A percentile compares a stretch with the other conserved stretches of the same genome.
Evolutionary conservation across 495 filamentous ascomycete genomes (phyloP).

Genomic region (Bacidia gigantensis): DNA sequence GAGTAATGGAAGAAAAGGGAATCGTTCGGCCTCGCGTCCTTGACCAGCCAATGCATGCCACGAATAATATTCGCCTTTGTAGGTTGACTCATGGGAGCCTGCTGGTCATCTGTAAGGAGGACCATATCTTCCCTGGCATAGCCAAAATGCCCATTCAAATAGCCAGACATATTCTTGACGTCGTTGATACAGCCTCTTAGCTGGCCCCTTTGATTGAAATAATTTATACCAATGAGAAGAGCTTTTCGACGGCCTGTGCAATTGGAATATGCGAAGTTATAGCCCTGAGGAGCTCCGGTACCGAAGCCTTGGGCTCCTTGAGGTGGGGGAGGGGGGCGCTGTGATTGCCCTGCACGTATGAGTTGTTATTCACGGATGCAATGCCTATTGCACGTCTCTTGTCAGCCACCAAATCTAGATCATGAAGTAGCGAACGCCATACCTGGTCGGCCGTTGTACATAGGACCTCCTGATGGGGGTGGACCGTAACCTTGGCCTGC

Average conservation of each 20-base stretch:
- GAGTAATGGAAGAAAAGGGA: constrained; percentile 99
- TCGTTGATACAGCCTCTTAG: constrained; percentile 95
- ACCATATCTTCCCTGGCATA: constrained; percentile 98
- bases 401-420: not conserved
- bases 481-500: constrained; percentile 16
- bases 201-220: constrained; percentile 86
- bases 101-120: constrained; percentile 90
- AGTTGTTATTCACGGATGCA: constrained; percentile 20
- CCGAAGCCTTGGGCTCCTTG: constrained; percentile 47
- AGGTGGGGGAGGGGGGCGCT: constrained; percentile 32
- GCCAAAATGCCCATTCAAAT: constrained; percentile 78
- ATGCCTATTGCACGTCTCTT: constrained; percentile 6
- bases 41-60: constrained; percentile 98
- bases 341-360: constrained; percentile 24
- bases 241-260: constrained; percentile 89
- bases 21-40: constrained; percentile 86
- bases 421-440: constrained; percentile 4
- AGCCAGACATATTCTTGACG: constrained; percentile 92
- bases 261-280: constrained; percentile 80
- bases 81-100: constrained; percentile 92
- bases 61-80: constrained; percentile 92
- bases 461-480: constrained; percentile 26
- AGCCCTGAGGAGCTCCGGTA: constrained; percentile 60
- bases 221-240: constrained; percentile 93
- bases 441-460: constrained; percentile 29